Evolutionary conservation across 305 asterid genomes (phyloP), one percentile per base, ranked within the genome.

Genomic region (Salvia sclarea): DNA sequence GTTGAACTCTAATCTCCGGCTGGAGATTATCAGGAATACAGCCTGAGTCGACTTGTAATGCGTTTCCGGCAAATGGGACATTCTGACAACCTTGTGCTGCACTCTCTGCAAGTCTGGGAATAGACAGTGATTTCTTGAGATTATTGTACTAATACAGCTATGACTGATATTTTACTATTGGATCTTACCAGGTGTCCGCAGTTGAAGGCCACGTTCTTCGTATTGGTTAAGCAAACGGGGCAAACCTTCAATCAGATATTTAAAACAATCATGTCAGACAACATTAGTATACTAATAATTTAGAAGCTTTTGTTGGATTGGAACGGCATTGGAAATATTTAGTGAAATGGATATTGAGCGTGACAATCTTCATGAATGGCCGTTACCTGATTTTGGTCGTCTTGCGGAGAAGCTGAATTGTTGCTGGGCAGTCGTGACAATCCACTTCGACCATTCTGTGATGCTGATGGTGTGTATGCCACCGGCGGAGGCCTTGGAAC

Each of bases 121-220:
- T 72, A 66, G 70, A 76, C 66, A 68, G 60, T 8, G 41, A 50
- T 54, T 55, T 66, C 18, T 62, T 59, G 8, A 64, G 21, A 40
- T 60, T 28, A 18, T 48, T 40, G 61, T 17, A 62, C 28, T 44
- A 37, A n/a, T 44, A 7, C 31, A 20, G 35, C 13, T 67, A 40
- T 28, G 57, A 57, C 1, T 64, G 53, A 22, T 2, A 62, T 24
- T 69, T 52, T 40, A 14, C 14, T 14, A 43, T 54, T 47, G 61
- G 48, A 69, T 53, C 82, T 81, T 71, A 86, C 96, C 95, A 80
- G 80, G 73, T 90, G 94, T 70, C 97, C 97, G 53, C 97, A 90
- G 52, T 83, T 82, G 65, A 88, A 88, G 65, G 97, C 96, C 88
- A 76, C 40, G 68, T 90, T 90, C 77, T 82, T 88, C 55, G 49